Evolutionary conservation across 306 rosid species (phyloP), one percentile per base, ranked within the genome.

Genomic region (Ormosia emarginata): DNA sequence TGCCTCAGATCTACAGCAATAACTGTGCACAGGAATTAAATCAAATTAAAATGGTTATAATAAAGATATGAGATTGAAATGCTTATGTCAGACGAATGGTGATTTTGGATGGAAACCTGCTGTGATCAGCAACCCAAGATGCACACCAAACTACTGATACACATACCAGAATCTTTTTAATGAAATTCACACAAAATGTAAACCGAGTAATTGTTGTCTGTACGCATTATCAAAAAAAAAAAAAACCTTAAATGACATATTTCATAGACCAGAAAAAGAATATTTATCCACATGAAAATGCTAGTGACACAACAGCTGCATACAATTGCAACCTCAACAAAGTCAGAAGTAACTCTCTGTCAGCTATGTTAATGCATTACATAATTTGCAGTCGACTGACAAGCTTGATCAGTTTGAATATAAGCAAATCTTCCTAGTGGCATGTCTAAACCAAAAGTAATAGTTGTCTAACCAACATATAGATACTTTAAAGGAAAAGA

Each of bases 1-100:
- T 95, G 98, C 93, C 81, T 93, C 85, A 95, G 85, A 88, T 91
- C 91, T 77, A 95, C 90, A 3, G 99, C 89, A 81, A 87, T 84
- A 88, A 95, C 98, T 93, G 86, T 89, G 86, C 30, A 78, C 58
- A 61, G 61, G 64, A 85, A 80, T 29, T 73, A 71, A 78, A 82
- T 43, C n/a, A 75, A 75, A 64, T 14, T 36, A 65, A 46, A 77
- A 81, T 52, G 61, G 32, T 70, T 78, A 46, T 65, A 57, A 36
- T 14, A 29, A 62, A 68, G 32, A 75, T 53, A 70, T 6, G 36
- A 82, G 77, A 33, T 46, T 2, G 9, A 80, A 56, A 68, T 74
- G 34, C 8, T 53, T 44, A 34, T 72, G 63, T 29, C 30, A 65
- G 30, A 44, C 29, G 30, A 17, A 43, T 36, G 36, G 58, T 53